phyloP scores from a whole-genome alignment of 805 yeast genomes.

The Jamesozyma piceae region DNA sequence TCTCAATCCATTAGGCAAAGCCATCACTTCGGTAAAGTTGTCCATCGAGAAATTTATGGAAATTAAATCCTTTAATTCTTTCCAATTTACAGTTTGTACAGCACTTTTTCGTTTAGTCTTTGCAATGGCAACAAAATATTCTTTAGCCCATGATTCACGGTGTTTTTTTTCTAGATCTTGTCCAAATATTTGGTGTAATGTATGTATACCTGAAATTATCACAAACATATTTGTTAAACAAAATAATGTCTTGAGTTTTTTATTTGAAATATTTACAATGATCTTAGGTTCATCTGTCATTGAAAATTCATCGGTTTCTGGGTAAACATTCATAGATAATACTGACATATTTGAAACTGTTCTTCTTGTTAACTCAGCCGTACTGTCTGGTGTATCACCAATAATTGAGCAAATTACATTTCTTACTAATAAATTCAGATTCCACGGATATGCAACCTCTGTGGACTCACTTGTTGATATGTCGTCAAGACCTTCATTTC shows the following conservation, averaged over 20 bases:
- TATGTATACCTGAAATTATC: conserved; percentile 36
- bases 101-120: conserved; percentile 12
- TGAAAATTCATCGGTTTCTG: conserved; percentile 18
- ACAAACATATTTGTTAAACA: conserved; percentile 39
- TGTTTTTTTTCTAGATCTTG: conserved; percentile 22
- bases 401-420: conserved; percentile 23
- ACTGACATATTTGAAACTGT: conserved; percentile 28
- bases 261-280: conserved; percentile 18
- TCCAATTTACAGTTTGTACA: conserved; percentile 12
- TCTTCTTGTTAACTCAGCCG: conserved; percentile 21
- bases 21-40: conserved; percentile 22
- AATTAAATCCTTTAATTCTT: conserved; percentile 16
- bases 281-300: conserved; percentile 17
- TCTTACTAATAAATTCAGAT: conserved; percentile 15
- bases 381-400: conserved; percentile 28
- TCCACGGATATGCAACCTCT: conserved; percentile 27
- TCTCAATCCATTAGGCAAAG: conserved; percentile 42
- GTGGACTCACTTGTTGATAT: conserved; percentile 27
- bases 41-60: conserved; percentile 18
- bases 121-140: conserved; percentile 16
- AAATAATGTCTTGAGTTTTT: conserved; percentile 27
- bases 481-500: conserved; percentile 14
- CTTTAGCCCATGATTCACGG: conserved; percentile 23
- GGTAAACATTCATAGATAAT: conserved; percentile 18
- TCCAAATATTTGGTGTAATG: conserved; percentile 35